Conservation (phyloP, 2,329 filamentous ascomycete genomes). For the Penicillium olsonii region DNA sequence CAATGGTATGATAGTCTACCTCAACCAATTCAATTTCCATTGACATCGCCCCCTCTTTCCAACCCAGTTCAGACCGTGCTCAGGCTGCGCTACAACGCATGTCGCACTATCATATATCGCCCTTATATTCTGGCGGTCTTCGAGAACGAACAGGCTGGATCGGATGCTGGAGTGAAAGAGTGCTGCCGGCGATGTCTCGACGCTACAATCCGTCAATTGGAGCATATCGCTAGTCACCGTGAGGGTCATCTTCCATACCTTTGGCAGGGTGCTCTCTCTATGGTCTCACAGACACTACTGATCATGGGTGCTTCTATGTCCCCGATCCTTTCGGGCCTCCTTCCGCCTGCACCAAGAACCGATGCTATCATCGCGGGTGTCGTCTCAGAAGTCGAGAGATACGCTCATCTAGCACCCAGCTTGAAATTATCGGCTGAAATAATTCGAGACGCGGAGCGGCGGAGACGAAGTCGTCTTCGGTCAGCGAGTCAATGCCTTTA, state of each 20-base stretch:
- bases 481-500: slow-evolving; percentile 18
- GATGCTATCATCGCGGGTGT: slow-evolving; percentile 78
- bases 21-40: slow-evolving; percentile 73
- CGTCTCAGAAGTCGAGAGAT: slow-evolving; percentile 72
- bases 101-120: slow-evolving; percentile 81
- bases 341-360: slow-evolving; percentile 59
- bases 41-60: slow-evolving; percentile 64
- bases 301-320: slow-evolving; percentile 86
- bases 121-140: slow-evolving; percentile 80
- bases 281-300: slow-evolving; percentile 77
- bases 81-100: slow-evolving; percentile 78
- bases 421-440: slow-evolving; percentile 76
- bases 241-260: slow-evolving; percentile 83
- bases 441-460: slow-evolving; percentile 74
- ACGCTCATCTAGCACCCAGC: slow-evolving; percentile 74
- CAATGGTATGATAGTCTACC: slow-evolving; percentile 85
- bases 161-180: slow-evolving; percentile 72
- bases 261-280: slow-evolving; percentile 80
- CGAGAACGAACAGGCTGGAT: slow-evolving; percentile 71
- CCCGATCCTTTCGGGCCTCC: slow-evolving; percentile 66
- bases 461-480: slow-evolving; percentile 55
- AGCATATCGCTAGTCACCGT: slow-evolving; percentile 76
- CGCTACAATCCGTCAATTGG: slow-evolving; percentile 75
- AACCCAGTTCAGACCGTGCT: slow-evolving; percentile 79
- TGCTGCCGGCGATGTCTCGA: slow-evolving; percentile 81